These are phyloP conservation scores for Phytophthora fragariae DNA, from an alignment of 352 stramenopile genomes.

Conservation along the genomic window DNA sequence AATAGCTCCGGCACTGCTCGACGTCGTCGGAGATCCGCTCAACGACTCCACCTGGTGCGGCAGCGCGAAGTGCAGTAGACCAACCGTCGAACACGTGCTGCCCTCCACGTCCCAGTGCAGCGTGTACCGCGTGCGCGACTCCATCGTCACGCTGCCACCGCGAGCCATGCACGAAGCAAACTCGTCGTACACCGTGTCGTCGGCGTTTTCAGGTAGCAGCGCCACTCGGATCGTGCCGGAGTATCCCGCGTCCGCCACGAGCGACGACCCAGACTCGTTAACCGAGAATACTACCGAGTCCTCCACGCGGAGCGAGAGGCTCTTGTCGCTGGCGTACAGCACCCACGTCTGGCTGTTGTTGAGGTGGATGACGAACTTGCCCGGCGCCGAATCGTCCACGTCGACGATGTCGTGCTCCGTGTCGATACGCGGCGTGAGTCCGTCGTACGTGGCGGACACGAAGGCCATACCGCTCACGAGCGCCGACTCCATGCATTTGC, in stretches of 20 bases:
- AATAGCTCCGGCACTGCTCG: constrained; percentile 32
- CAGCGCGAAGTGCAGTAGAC: constrained; percentile 66
- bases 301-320: constrained; percentile 49
- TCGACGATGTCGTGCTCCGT: constrained; percentile 59
- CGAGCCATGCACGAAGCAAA: constrained; percentile 65
- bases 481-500: constrained; percentile 61
- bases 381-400: constrained; percentile 42
- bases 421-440: constrained; percentile 60
- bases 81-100: constrained; percentile 38
- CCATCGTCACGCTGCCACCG: constrained; percentile 56
- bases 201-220: constrained; percentile 49
- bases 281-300: constrained; percentile 40
- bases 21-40: constrained; percentile 1
- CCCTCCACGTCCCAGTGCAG: constrained; percentile 69
- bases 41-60: constrained; percentile 60
- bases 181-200: constrained; percentile 58
- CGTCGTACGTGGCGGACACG: constrained; percentile 64
- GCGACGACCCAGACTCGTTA: constrained; percentile 43
- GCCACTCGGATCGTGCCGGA: constrained; percentile 65
- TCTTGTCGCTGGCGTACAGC: constrained; percentile 58
- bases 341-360: constrained; percentile 82
- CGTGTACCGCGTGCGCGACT: constrained; percentile 66
- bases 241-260: constrained; percentile 52
- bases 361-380: constrained; percentile 68
- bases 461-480: constrained; percentile 82